Evolutionary conservation across 768 basidiomycete genomes (phyloP), one percentile per base, ranked within the genome.

Genomic region (Mycena rebaudengoi): DNA sequence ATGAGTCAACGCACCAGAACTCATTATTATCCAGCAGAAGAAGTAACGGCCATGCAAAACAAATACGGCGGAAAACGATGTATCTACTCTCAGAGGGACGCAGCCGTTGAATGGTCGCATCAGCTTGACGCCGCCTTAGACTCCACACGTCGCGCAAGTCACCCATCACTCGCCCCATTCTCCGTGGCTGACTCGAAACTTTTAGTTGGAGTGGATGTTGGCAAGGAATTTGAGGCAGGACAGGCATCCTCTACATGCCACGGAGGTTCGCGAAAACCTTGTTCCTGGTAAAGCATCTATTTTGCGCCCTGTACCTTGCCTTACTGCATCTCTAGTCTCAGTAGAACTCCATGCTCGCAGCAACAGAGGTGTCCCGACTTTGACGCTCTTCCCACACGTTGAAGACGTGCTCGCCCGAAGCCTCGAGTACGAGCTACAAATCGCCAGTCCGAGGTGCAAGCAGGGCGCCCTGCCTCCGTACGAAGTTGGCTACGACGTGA

Each of bases 311-410:
- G 2, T 40, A 18, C 46, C 39, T 40, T 57, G 20, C 43, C 23
- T 29, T 35, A 49, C 41, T 50, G 35, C 29, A 41, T 40, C 32
- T 50, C 30, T 39, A 60, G 63, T 60, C 28, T 12, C 20, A 18
- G 7, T n/a, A 12, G 32, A 11, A 10, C 29, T 6, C 13, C 63
- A 65, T 25, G 18, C 12, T 7, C 25, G 40, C 23, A 45, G 41
- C 16, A 43, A 65, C 32, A 25, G 5, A 26, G 41, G 44, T 13
- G 37, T 50, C n/a, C 40, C 64, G 16, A 7, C 20, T 4, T 16
- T 54, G 14, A 66, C 64, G 7, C 32, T 62, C 14, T 66, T 66
- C 45, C 52, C 54, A n/a, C 57, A 65, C 37, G n/a, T n/a, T n/a
- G 62, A 64, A 51, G 62, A 64, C 26, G 25, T 60, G n/a, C 40